Evolutionary conservation across 352 stramenopile species (phyloP).

Genomic region (Phytophthora pseudosyringae): DNA sequence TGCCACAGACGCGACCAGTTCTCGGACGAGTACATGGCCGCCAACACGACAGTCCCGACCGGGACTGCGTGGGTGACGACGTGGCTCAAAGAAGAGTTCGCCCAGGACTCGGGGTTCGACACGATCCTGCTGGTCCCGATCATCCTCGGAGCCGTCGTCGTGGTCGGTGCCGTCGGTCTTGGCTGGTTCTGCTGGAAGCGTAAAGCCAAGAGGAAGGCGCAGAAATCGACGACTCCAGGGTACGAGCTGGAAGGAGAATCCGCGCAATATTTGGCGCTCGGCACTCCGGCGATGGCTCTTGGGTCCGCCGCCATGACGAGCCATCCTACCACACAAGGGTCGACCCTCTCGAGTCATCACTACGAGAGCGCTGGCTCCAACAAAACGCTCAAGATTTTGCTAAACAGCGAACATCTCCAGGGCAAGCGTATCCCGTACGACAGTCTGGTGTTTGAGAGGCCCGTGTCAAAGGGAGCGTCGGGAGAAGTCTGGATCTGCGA

Average conservation of each 20-base stretch:
- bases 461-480: slow-evolving; percentile 41
- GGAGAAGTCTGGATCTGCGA: slow-evolving; percentile 61
- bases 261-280: slow-evolving; percentile 12
- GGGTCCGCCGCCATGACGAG: slow-evolving; percentile 11
- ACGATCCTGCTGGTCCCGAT: slow-evolving; percentile 27
- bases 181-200: slow-evolving; percentile 36
- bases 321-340: not conserved
- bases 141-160: slow-evolving; percentile 21
- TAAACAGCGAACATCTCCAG: slow-evolving; percentile 18
- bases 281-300: slow-evolving; percentile 11
- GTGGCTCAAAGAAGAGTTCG: slow-evolving; percentile 27
- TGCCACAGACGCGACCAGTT: slow-evolving; percentile 18
- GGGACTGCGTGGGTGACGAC: slow-evolving; percentile 25
- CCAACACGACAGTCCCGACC: slow-evolving; percentile 22
- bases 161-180: slow-evolving; percentile 10
- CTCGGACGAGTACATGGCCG: slow-evolving; percentile 24
- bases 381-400: slow-evolving; percentile 31
- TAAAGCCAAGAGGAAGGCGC: slow-evolving; percentile 1
- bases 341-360: slow-evolving; percentile 6
- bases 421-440: slow-evolving; percentile 33
- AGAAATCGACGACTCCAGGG: slow-evolving; percentile 2
- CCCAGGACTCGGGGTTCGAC: slow-evolving; percentile 24
- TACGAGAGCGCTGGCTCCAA: slow-evolving; percentile 35
- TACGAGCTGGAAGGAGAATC: slow-evolving; percentile 6
- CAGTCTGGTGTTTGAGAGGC: slow-evolving; percentile 18